Evolutionary conservation across 192 early-diverging fungal species (phyloP).

Genomic region (Backusella psychrophila): DNA sequence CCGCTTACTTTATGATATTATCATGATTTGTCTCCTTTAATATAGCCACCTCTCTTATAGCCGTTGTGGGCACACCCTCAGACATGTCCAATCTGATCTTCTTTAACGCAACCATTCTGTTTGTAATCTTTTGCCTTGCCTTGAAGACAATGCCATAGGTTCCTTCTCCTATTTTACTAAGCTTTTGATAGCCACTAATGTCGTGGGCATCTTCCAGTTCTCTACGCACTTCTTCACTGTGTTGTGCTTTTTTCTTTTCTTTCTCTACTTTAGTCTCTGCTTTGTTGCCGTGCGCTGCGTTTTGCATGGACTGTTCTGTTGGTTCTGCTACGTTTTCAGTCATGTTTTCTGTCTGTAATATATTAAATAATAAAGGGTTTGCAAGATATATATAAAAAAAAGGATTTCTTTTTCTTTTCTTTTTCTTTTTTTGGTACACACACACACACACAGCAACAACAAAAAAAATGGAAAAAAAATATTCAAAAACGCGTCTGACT

Average conservation of each 20-base stretch:
- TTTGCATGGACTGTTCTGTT: background rate
- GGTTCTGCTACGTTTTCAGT: background rate
- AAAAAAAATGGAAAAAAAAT: background rate
- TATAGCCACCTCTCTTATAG: constrained; percentile 77
- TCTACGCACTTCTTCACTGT: background rate
- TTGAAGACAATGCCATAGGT: constrained; percentile 86
- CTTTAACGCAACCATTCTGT: constrained; percentile 71
- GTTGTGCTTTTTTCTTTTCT: background rate
- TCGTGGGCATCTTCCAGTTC: constrained; percentile 12
- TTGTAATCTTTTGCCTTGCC: constrained; percentile 53
- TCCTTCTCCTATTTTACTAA: constrained; percentile 82
- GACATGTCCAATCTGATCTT: constrained; percentile 67
- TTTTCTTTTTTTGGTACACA: background rate
- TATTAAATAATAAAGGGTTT: background rate
- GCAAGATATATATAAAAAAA: too few relatives aligned
- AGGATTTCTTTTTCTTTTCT: too few relatives aligned
- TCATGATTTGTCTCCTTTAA: constrained; percentile 72
- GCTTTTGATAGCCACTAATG: constrained; percentile 61
- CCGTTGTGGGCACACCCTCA: constrained; percentile 69
- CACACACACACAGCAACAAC: background rate
- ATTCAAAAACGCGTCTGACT: background rate
- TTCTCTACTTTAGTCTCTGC: background rate
- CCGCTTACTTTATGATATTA: constrained; percentile 58
- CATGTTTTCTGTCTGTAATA: background rate
- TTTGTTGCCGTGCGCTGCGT: background rate